These are phyloP conservation scores for Gaillardinia entomophila DNA, from an alignment of 805 yeast genomes.

Conservation along the genomic window DNA sequence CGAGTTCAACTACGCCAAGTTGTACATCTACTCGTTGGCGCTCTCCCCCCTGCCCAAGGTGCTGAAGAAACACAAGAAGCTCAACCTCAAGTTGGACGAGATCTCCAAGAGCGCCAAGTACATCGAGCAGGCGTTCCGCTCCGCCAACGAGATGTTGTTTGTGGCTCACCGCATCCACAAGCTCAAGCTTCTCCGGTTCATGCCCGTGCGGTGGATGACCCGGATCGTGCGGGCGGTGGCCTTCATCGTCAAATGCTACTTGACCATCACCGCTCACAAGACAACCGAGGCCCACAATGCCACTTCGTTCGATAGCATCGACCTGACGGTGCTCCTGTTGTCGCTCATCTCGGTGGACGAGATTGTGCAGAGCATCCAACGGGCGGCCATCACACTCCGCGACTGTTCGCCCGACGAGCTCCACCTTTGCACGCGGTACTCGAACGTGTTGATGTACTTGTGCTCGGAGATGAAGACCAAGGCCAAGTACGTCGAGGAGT, in stretches of 20 bases:
- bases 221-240: slow-evolving; percentile 85
- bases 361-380: slow-evolving; percentile 58
- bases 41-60: slow-evolving; percentile 39
- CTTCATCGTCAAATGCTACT: slow-evolving; percentile 79
- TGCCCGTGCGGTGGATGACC: slow-evolving; percentile 92
- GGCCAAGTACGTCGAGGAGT: slow-evolving; percentile 13
- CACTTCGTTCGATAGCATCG: slow-evolving; percentile 23
- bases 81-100: slow-evolving; percentile 54
- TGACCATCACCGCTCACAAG: slow-evolving; percentile 52
- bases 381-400: slow-evolving; percentile 65
- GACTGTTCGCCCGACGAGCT: slow-evolving; percentile 88
- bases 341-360: slow-evolving; percentile 69
- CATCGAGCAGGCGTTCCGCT: slow-evolving; percentile 73
- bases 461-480: slow-evolving; percentile 67
- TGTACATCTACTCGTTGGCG: slow-evolving; percentile 82
- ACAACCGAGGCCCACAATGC: slow-evolving; percentile 10
- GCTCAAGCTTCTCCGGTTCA: slow-evolving; percentile 57
- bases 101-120: slow-evolving; percentile 67
- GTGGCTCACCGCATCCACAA: slow-evolving; percentile 67
- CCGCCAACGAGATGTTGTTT: slow-evolving; percentile 75
- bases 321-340: slow-evolving; percentile 48
- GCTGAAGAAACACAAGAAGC: slow-evolving; percentile 11
- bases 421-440: slow-evolving; percentile 75
- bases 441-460: slow-evolving; percentile 68
- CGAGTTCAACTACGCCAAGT: slow-evolving; percentile 78